A percentile compares a stretch with the other conserved stretches of the same genome.
These are phyloP conservation scores for Lactarius deliciosus DNA, from an alignment of 768 basidiomycete genomes.

Conservation along the genomic window DNA sequence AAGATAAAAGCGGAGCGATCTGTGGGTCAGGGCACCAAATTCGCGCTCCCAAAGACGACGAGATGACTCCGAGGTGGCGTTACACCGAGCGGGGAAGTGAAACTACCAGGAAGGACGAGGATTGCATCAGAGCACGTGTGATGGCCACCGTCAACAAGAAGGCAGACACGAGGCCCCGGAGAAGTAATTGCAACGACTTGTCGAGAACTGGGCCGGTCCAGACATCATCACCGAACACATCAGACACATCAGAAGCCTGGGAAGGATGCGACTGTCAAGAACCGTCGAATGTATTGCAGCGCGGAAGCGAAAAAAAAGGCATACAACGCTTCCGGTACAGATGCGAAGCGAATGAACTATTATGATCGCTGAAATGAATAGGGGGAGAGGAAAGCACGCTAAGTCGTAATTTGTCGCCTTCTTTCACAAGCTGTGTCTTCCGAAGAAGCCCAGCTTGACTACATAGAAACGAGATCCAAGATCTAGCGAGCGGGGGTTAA, in stretches of 20 bases:
- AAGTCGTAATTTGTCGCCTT: constrained; percentile 6
- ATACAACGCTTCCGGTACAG: neutral
- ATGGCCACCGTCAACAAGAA: constrained; percentile 7
- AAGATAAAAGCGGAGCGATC: constrained; percentile 2
- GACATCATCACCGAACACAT: constrained; percentile 10
- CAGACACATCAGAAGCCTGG: constrained; percentile 7
- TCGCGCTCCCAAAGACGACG: constrained; percentile 7
- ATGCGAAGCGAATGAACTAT: constrained; percentile 12
- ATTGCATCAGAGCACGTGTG: constrained; percentile 22
- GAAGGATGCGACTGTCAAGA: neutral
- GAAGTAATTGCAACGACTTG: neutral
- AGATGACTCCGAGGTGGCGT: constrained; percentile 8
- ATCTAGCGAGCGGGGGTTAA: constrained; percentile 9
- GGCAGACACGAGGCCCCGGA: constrained; percentile 16
- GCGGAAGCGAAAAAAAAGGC: neutral
- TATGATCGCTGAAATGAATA: constrained; percentile 8
- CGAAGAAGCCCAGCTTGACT: constrained; percentile 7
- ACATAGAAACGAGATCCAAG: constrained; percentile 17
- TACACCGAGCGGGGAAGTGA: neutral
- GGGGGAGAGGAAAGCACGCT: neutral
- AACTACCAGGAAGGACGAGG: constrained; percentile 2
- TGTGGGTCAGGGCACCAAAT: neutral
- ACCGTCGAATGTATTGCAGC: neutral
- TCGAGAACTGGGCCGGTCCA: constrained; percentile 11
- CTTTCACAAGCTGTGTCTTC: constrained; percentile 6